A percentile compares a stretch with the other conserved stretches of the same genome.
phyloP scores from a whole-genome alignment of 495 filamentous ascomycete species.

The Friedmanniomyces endolithicus region DNA sequence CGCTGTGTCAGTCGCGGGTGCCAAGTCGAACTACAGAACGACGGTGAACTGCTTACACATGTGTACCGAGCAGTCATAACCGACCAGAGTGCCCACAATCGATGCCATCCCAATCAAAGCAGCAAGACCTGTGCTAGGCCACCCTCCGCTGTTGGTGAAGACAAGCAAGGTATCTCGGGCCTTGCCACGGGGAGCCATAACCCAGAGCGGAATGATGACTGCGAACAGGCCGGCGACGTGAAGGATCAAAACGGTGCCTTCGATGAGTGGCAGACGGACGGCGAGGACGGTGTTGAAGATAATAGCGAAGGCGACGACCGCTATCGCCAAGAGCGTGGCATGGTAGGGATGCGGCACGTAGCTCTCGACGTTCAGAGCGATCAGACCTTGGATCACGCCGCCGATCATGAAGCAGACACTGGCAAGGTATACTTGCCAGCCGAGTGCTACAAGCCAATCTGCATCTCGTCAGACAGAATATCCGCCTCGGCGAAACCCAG shows the following conservation, averaged over 20 bases:
- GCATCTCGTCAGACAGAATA: too few relatives aligned
- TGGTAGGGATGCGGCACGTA: slow-evolving; percentile 9
- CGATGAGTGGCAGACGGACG: slow-evolving; percentile 7
- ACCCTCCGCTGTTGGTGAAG: slow-evolving; percentile 13
- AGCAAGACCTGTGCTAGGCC: slow-evolving; percentile 7
- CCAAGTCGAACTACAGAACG: not conserved
- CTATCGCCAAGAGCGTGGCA: slow-evolving; percentile 12
- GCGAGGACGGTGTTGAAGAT: slow-evolving; percentile 13
- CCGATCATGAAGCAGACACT: not conserved
- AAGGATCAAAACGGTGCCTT: slow-evolving; percentile 13
- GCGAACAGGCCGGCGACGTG: slow-evolving; percentile 27
- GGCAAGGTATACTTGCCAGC: slow-evolving; percentile 20
- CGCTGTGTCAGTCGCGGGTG: slow-evolving; percentile 6
- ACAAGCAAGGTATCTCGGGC: slow-evolving; percentile 14
- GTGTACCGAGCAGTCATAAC: slow-evolving; percentile 11
- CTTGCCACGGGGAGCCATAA: slow-evolving; percentile 27
- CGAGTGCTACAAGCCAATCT: slow-evolving; percentile 14
- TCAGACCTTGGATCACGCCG: slow-evolving; percentile 5
- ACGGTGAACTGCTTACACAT: slow-evolving; percentile 14
- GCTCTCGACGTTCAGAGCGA: not conserved
- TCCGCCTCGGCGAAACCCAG: not conserved
- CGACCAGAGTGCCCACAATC: slow-evolving; percentile 1
- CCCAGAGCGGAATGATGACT: slow-evolving; percentile 36
- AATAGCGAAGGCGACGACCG: slow-evolving; percentile 6
- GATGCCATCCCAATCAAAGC: slow-evolving; percentile 12